Percentiles rank a stretch among this genome's conserved stretches.
phyloP scores from a whole-genome alignment of 306 rosid genomes.

The Cercis canadensis region DNA sequence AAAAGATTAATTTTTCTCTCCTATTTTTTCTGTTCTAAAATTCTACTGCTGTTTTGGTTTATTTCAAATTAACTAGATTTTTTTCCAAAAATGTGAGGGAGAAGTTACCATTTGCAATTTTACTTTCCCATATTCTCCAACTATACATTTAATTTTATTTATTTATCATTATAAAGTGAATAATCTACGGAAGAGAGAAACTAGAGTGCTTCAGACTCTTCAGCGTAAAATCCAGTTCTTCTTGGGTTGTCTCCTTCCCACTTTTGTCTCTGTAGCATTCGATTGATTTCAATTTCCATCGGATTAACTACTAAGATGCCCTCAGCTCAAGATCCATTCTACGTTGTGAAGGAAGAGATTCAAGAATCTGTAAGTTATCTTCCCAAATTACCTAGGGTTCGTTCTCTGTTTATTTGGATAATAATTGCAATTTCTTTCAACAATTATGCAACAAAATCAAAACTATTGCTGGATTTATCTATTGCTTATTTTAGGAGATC shows the following conservation, averaged over 20 bases:
- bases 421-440: conserved; percentile 7
- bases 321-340: conserved; percentile 96
- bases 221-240: not conserved
- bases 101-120: no score
- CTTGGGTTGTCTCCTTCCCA: not conserved
- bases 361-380: conserved; percentile 82
- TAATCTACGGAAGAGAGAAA: not conserved
- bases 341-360: conserved; percentile 96
- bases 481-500: conserved; percentile 11
- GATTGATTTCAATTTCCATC: not conserved
- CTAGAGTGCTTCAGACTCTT: not conserved
- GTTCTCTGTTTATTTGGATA: not conserved
- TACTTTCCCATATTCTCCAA: no score
- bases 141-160: no score
- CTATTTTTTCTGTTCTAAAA: no score
- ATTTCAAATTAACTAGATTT: no score
- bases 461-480: not conserved
- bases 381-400: conserved; percentile 9
- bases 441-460: not conserved
- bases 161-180: no score
- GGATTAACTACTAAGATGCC: conserved; percentile 61
- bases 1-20: no score
- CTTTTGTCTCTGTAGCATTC: conserved; percentile 4
- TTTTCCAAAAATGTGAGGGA: no score
- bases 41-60: no score